Evolutionary conservation across 106 monocot species (phyloP).

Genomic region (Iris macrosiphon): DNA sequence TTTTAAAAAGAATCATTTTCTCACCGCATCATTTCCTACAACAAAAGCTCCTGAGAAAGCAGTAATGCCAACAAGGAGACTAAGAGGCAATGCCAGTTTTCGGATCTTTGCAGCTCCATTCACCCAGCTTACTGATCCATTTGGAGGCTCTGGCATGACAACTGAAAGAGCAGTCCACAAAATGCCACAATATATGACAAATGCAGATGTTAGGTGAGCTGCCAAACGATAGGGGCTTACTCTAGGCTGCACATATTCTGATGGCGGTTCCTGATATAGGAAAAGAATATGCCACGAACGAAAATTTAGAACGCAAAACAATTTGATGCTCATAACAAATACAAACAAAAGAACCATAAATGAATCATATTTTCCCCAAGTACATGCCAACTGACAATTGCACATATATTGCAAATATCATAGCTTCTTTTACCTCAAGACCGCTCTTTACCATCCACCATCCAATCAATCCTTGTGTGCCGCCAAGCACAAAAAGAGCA

Average conservation of each 20-base stretch:
- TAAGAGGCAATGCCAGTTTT: constrained; percentile 59
- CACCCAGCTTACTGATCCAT: constrained; percentile 61
- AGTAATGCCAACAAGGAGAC: constrained; percentile 82
- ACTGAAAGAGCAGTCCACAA: constrained; percentile 96
- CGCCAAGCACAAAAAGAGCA: constrained; percentile 85
- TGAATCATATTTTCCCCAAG: not conserved
- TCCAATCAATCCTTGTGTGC: constrained; percentile 83
- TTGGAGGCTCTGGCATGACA: constrained; percentile 90
- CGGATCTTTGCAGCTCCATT: constrained; percentile 70
- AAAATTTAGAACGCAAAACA: not conserved
- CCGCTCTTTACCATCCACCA: constrained; percentile 99
- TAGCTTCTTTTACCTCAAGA: constrained; percentile 48
- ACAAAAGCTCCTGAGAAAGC: constrained; percentile 97
- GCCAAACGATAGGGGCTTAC: constrained; percentile 96
- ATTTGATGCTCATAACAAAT: not conserved
- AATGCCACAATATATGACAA: constrained; percentile 86
- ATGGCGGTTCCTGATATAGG: constrained; percentile 66
- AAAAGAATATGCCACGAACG: no score
- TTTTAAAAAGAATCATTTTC: no score
- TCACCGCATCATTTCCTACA: constrained; percentile 99
- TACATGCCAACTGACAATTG: not conserved
- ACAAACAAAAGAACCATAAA: not conserved
- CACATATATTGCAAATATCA: not conserved
- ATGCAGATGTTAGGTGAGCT: constrained; percentile 92
- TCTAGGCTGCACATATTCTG: constrained; percentile 96